phyloP scores from a whole-genome alignment of 768 basidiomycete genomes.

The Gloeostereum incarnatum region DNA sequence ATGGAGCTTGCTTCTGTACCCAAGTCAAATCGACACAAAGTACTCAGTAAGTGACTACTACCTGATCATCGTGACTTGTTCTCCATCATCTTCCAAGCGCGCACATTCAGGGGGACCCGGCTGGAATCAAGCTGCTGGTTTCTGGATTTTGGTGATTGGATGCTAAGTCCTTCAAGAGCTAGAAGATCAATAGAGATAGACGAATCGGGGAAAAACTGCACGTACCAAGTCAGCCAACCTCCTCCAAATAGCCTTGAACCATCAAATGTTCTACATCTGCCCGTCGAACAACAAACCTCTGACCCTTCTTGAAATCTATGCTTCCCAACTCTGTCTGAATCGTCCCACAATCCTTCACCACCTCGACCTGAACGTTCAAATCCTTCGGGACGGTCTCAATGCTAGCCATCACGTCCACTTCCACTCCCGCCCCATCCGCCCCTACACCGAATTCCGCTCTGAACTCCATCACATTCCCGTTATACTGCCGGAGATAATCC shows the following conservation, averaged over 20 bases:
- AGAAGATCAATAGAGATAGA: too few species aligned
- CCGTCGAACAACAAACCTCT: conserved; percentile 81
- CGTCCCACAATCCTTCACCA: conserved; percentile 82
- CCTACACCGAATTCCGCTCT: conserved; percentile 79
- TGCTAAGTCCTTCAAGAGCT: too few species aligned
- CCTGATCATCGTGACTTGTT: too few species aligned
- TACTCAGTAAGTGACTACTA: too few species aligned
- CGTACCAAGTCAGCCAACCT: too few species aligned
- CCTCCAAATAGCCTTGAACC: conserved; percentile 87
- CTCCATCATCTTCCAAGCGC: too few species aligned
- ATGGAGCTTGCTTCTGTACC: too few species aligned
- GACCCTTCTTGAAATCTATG: conserved; percentile 85
- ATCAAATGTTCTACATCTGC: conserved; percentile 92
- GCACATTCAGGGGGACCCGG: too few species aligned
- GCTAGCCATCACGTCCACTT: conserved; percentile 80
- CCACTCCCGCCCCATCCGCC: conserved; percentile 82
- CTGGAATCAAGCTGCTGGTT: too few species aligned
- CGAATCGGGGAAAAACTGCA: too few species aligned
- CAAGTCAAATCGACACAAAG: too few species aligned
- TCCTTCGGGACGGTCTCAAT: conserved; percentile 83
- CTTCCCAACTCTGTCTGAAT: conserved; percentile 89
- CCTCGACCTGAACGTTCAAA: conserved; percentile 79
- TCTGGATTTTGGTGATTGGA: too few species aligned
- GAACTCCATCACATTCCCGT: conserved; percentile 73
- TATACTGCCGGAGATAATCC: conserved; percentile 79